These are phyloP conservation scores for Amphicarpaea edgeworthii DNA, from an alignment of 306 rosid species.

Conservation along the genomic window DNA sequence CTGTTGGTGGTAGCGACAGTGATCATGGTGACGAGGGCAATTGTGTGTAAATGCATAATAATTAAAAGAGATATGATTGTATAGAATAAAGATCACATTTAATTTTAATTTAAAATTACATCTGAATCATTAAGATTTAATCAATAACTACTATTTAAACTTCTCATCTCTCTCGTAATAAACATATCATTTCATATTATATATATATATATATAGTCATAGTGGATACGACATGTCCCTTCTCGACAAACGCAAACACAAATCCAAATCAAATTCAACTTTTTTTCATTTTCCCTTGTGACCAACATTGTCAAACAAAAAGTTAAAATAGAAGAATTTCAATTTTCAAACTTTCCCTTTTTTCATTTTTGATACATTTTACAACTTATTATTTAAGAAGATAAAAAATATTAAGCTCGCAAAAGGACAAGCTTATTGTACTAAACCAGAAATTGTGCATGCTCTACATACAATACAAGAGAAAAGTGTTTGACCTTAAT, in stretches of 20 bases:
- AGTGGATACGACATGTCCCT: not conserved
- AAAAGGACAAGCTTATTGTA: not conserved
- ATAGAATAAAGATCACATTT: no score
- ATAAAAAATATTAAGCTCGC: not conserved
- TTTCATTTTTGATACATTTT: not conserved
- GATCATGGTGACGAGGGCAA: no score
- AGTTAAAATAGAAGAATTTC: not conserved
- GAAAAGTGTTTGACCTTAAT: not conserved
- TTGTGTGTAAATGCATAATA: no score
- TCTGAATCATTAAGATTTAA: no score
- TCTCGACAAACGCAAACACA: not conserved
- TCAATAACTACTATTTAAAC: no score
- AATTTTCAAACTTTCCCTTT: not conserved
- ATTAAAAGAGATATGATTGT: no score
- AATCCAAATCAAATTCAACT: slow-evolving; percentile 4
- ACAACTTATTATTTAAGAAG: not conserved
- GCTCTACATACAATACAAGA: not conserved
- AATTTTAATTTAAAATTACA: no score
- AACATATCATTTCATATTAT: no score
- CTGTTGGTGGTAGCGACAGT: no score
- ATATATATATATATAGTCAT: no score
- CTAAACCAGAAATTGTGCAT: not conserved
- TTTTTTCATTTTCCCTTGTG: not conserved
- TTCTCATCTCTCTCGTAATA: no score
- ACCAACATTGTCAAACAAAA: slow-evolving; percentile 1